Percentiles rank a stretch among this genome's conserved stretches.
phyloP scores from a whole-genome alignment of 148 eudicot species.

The Simmondsia chinensis region DNA sequence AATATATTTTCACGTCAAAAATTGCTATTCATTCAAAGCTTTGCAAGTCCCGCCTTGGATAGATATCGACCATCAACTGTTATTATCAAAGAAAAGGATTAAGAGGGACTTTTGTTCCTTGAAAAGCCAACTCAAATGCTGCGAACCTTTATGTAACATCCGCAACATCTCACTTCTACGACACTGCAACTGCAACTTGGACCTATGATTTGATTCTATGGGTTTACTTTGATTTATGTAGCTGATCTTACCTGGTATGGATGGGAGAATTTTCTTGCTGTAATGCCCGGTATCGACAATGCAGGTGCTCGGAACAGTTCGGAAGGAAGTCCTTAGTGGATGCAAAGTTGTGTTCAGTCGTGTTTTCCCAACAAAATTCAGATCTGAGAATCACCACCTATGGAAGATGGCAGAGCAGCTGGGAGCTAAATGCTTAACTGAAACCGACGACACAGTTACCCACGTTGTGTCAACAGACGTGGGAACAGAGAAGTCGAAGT shows the following conservation, averaged over 20 bases:
- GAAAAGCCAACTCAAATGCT: too few species aligned
- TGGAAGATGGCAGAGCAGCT: conserved; percentile 75
- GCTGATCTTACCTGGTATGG: not conserved
- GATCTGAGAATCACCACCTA: conserved; percentile 35
- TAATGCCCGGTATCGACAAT: not conserved
- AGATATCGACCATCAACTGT: too few species aligned
- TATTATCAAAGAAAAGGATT: too few species aligned
- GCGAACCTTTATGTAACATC: too few species aligned
- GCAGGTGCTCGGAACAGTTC: conserved; percentile 50
- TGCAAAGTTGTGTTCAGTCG: conserved; percentile 68
- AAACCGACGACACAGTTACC: conserved; percentile 41
- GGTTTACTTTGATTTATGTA: not conserved
- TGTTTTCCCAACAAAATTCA: conserved; percentile 37
- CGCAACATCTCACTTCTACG: too few species aligned
- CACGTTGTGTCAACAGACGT: conserved; percentile 59
- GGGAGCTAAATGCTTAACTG: conserved; percentile 59
- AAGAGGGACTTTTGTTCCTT: too few species aligned
- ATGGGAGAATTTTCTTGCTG: not conserved
- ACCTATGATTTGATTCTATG: too few species aligned
- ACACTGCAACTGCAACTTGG: too few species aligned
- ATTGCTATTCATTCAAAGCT: too few species aligned
- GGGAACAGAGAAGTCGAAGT: conserved; percentile 66
- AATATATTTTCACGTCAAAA: too few species aligned
- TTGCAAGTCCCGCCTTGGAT: too few species aligned
- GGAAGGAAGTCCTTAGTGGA: conserved; percentile 48